Base-by-base conservation (phyloP, 441 rosid genomes). In the California macrophylla region DNA sequence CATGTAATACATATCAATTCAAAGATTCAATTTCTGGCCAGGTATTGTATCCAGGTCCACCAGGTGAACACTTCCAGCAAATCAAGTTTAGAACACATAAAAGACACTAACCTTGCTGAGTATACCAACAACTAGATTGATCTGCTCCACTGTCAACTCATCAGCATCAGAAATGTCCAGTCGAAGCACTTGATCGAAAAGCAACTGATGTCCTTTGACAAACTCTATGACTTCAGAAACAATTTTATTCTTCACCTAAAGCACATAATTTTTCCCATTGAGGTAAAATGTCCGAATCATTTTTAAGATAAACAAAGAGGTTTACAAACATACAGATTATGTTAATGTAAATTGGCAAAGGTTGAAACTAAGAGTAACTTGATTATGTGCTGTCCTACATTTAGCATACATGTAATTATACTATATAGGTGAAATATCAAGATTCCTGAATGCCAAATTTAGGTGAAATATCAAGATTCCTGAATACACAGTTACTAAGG, bases 111-210 rank as follows among this genome's bases (percentile, higher is more conserved):
- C 98, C 93, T 91, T 94, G 86, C 89, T 87, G 40, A 94, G 84
- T 73, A 87, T 85, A 74, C 97, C 98, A 80, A 90, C 97, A 67
- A 90, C 86, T 70, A 94, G 96, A 82, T 84, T 86, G 58, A 89
- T 85, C 80, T 90, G 97, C 83, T 91, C 98, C 91, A 84, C 82
- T 76, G 81, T 82, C 80, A 85, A 72, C 74, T 89, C 96, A 84
- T 88, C 88, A 68, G 86, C 88, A 68, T 78, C 82, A 79, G 82
- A 78, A 75, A 88, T 67, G 68, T 93, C 92, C 79, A 81, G 86
- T 21, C 82, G 90, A 71, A 93, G 92, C 80, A 89, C 83, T 77
- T 90, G 96, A 84, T 88, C 93, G 71, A 87, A 87, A 38, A 93
- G 84, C 71, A 76, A 78, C 77, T 86, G 87, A 78, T 88, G 89